Conservation (phyloP, 352 stramenopile species). For the Phytopythium chamaehyphon region DNA sequence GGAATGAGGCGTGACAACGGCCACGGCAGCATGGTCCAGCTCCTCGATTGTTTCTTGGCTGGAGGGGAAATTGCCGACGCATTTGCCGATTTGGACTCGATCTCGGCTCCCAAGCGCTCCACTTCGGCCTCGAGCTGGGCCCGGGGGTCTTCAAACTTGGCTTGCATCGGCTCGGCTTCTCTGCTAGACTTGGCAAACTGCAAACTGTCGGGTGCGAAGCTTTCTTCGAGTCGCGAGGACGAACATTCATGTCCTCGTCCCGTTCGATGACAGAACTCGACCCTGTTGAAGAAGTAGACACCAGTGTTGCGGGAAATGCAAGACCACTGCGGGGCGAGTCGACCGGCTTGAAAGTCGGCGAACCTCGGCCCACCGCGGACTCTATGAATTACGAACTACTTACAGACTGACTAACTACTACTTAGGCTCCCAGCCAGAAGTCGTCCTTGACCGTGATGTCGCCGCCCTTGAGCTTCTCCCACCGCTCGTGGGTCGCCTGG, state of each 20-base stretch:
- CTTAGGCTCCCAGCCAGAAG: constrained; percentile 42
- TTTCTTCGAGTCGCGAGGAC: no score
- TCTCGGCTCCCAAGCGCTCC: neutral
- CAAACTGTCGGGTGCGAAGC: no score
- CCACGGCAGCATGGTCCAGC: neutral
- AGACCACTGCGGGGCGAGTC: no score
- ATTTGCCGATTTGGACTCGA: neutral
- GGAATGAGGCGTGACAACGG: neutral
- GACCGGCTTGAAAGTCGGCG: no score
- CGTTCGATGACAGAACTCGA: no score
- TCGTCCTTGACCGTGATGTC: constrained; percentile 59
- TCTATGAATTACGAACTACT: neutral
- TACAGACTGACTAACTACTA: constrained; percentile 4
- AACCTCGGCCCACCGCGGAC: no score
- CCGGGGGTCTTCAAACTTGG: no score
- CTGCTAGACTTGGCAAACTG: no score
- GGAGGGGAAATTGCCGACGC: neutral
- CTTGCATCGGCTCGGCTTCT: no score
- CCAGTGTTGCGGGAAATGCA: no score
- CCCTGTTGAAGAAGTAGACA: no score
- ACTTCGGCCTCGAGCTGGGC: neutral
- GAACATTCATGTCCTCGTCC: no score
- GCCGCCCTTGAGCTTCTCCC: constrained; percentile 61
- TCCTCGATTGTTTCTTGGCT: neutral
- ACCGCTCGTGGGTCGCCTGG: constrained; percentile 59